These are phyloP conservation scores for Anthoceros angustus DNA, from an alignment of 225 moss, liverwort and hornwort species.

Conservation along the genomic window DNA sequence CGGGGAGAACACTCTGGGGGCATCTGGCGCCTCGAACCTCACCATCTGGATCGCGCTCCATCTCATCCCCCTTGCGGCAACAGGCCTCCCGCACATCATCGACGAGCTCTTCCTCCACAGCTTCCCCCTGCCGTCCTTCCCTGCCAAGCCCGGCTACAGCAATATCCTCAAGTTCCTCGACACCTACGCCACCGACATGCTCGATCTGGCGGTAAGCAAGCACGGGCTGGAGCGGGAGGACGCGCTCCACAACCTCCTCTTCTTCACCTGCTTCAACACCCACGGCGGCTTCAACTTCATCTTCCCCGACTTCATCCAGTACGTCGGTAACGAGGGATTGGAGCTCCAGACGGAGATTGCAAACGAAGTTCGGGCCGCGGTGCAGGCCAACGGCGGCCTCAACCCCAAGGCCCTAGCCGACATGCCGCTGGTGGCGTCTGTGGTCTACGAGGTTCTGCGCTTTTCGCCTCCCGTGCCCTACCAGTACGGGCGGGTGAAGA, in stretches of 20 bases:
- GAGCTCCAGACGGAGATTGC: slow-evolving; percentile 28
- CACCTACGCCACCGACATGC: slow-evolving; percentile 13
- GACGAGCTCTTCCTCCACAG: slow-evolving; percentile 30
- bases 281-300: slow-evolving; percentile 20
- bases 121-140: slow-evolving; percentile 15
- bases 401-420: slow-evolving; percentile 15
- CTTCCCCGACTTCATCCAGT: slow-evolving; percentile 10
- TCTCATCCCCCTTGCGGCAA: slow-evolving; percentile 10
- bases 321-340: slow-evolving; percentile 12
- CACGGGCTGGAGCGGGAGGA: slow-evolving; percentile 21
- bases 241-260: slow-evolving; percentile 27
- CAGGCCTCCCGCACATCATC: slow-evolving; percentile 6
- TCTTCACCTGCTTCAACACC: slow-evolving; percentile 20
- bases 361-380: slow-evolving; percentile 22
- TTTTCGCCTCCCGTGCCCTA: slow-evolving; percentile 29
- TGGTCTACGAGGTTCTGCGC: slow-evolving; percentile 34
- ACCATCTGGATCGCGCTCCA: slow-evolving; percentile 7
- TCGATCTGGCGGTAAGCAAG: slow-evolving; percentile 21
- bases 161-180: slow-evolving; percentile 18
- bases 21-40: neutral
- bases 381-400: slow-evolving; percentile 22
- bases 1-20: slow-evolving; percentile 8
- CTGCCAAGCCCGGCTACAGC: slow-evolving; percentile 6
- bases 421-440: slow-evolving; percentile 28
- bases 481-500: slow-evolving; percentile 34